phyloP scores from a whole-genome alignment of 148 eudicot genomes.

The Mesembryanthemum crystallinum region DNA sequence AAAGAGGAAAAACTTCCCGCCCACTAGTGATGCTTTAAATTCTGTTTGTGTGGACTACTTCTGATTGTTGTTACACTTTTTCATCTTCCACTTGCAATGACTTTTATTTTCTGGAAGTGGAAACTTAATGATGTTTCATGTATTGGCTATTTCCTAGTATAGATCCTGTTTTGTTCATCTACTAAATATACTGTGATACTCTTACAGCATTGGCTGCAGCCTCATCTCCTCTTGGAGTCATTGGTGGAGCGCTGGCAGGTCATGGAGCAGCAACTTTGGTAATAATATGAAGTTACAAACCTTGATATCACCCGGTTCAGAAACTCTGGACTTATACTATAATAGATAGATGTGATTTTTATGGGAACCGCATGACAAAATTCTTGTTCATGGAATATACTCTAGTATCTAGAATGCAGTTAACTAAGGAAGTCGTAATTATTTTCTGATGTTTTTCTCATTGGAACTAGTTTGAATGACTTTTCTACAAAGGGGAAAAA shows the following conservation, averaged over 20 bases:
- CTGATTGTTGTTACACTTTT: neutral
- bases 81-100: neutral
- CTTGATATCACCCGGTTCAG: neutral
- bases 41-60: neutral
- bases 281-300: conserved; percentile 13
- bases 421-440: neutral
- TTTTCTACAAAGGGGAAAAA: too few relatives aligned
- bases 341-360: too few relatives aligned
- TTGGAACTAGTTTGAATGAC: neutral
- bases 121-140: neutral
- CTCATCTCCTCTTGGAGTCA: conserved; percentile 96
- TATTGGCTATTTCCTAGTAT: neutral
- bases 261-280: conserved; percentile 97
- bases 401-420: neutral
- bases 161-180: neutral
- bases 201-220: conserved; percentile 93
- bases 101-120: neutral
- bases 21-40: neutral
- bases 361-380: neutral
- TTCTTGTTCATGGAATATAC: conserved; percentile 3
- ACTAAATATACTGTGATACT: neutral
- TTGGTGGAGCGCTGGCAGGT: conserved; percentile 95
- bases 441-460: neutral
- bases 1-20: neutral
- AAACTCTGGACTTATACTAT: neutral